These are phyloP conservation scores for Cucurbita argyrosperma DNA, from an alignment of 306 rosid species.

Conservation along the genomic window DNA sequence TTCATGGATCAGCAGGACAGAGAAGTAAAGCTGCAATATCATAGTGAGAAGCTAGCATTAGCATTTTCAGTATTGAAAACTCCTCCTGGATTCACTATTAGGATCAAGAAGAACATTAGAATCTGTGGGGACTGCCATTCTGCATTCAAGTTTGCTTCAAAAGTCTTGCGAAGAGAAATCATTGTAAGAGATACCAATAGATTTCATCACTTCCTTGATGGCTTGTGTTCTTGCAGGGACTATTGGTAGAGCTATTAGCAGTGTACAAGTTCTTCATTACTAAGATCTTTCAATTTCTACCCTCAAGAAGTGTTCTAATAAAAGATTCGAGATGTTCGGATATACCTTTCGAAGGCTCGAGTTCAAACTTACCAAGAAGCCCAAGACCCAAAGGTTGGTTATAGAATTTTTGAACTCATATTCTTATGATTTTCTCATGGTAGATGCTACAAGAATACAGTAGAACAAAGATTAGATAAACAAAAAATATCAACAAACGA, in stretches of 20 bases:
- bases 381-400: background rate
- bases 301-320: background rate
- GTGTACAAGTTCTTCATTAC: background rate
- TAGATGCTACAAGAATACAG: background rate
- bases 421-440: background rate
- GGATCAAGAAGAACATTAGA: slow-evolving; percentile 18
- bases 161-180: slow-evolving; percentile 7
- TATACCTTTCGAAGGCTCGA: background rate
- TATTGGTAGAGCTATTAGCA: slow-evolving; percentile 7
- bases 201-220: slow-evolving; percentile 10
- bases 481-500: background rate
- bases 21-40: slow-evolving; percentile 12
- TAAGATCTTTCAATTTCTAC: background rate
- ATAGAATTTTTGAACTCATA: background rate
- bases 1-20: slow-evolving; percentile 11
- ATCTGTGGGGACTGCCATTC: slow-evolving; percentile 19
- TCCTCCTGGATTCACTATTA: slow-evolving; percentile 6
- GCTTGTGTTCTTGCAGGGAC: slow-evolving; percentile 14
- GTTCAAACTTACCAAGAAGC: background rate
- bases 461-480: background rate
- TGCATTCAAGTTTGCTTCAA: slow-evolving; percentile 15
- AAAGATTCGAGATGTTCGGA: background rate
- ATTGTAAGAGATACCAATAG: slow-evolving; percentile 15
- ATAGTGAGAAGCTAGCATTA: slow-evolving; percentile 16
- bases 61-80: slow-evolving; percentile 13